These are phyloP conservation scores for Nicotiana attenuata DNA, from an alignment of 257 asterid genomes.

Conservation along the genomic window DNA sequence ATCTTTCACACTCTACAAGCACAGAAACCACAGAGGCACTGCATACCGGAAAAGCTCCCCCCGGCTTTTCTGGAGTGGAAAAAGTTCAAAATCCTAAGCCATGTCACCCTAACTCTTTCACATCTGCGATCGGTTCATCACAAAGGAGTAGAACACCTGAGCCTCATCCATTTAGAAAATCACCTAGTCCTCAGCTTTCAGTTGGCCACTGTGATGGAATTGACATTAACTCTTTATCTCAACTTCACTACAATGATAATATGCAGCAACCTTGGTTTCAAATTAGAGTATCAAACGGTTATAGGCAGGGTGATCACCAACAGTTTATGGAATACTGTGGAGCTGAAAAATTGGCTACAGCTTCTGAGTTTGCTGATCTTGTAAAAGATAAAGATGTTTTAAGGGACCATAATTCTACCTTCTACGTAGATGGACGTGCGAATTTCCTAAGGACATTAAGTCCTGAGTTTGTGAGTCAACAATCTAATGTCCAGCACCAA, in stretches of 20 bases:
- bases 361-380: slow-evolving; percentile 29
- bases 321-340: slow-evolving; percentile 32
- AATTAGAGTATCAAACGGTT: slow-evolving; percentile 31
- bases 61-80: slow-evolving; percentile 14
- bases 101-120: slow-evolving; percentile 16
- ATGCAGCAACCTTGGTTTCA: slow-evolving; percentile 22
- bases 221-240: slow-evolving; percentile 33
- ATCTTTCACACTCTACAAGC: slow-evolving; percentile 51
- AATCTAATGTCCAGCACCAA: slow-evolving; percentile 29
- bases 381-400: slow-evolving; percentile 28
- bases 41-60: slow-evolving; percentile 11
- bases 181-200: slow-evolving; percentile 35
- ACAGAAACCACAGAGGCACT: slow-evolving; percentile 19
- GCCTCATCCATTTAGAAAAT: slow-evolving; percentile 21
- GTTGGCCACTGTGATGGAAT: slow-evolving; percentile 12
- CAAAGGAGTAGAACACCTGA: slow-evolving; percentile 23
- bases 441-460: slow-evolving; percentile 46
- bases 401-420: slow-evolving; percentile 21
- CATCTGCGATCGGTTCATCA: slow-evolving; percentile 21
- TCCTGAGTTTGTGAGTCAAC: slow-evolving; percentile 33
- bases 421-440: slow-evolving; percentile 30
- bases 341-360: slow-evolving; percentile 33
- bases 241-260: slow-evolving; percentile 26
- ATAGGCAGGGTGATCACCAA: slow-evolving; percentile 29
- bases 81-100: slow-evolving; percentile 12